Evolutionary conservation across 495 filamentous ascomycete species (phyloP), one percentile per base, ranked within the genome.

Genomic region (Melanomma pulvis-pyrius): DNA sequence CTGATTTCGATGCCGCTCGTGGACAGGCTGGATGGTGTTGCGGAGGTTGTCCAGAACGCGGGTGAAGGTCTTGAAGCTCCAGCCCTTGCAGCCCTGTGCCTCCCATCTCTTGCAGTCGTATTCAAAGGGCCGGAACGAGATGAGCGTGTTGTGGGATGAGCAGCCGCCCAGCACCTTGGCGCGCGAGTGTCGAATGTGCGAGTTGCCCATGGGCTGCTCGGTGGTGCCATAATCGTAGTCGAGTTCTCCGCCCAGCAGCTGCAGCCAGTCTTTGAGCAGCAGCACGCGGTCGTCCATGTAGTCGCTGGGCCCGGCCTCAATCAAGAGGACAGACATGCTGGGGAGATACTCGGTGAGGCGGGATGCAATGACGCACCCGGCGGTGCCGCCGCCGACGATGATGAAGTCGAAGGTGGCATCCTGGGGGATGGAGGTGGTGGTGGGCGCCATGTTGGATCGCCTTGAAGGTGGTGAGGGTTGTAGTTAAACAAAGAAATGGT

Each of bases 191-290:
- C 90, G 85, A 76, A 94, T 92, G 79, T 88, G 82, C 52, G 89
- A 92, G 77, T 92, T 92, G 71, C 89, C 90, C 62, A 71, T 76
- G 13, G 90, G 90, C 75, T 93, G 90, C 76, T 92, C 90, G 44
- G 84, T 88, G n/a, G 90, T 94, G 57, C 83, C 84, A 78, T 94
- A 94, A 68, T 93, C 90, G 77, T 90, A 93, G 76, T 93, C 90
- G 49, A 92, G 81, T 70, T 93, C 90, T 63, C 90, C 90, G 54
- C 90, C 90, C 11, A 93, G 82, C 21, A 93, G 78, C 51, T 80
- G 84, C 39, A 93, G 79, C 91, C 91, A 93, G 74, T 93, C 87
- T 69, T 89, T 89, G 52, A 94, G 81, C 62, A 90, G 87, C 48
- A 93, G 80, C 32, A 87, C 86, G 13, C 86, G 84, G 73, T 89